phyloP scores from a whole-genome alignment of 2,329 filamentous ascomycete genomes.

The Dryadomyces quercivorus region DNA sequence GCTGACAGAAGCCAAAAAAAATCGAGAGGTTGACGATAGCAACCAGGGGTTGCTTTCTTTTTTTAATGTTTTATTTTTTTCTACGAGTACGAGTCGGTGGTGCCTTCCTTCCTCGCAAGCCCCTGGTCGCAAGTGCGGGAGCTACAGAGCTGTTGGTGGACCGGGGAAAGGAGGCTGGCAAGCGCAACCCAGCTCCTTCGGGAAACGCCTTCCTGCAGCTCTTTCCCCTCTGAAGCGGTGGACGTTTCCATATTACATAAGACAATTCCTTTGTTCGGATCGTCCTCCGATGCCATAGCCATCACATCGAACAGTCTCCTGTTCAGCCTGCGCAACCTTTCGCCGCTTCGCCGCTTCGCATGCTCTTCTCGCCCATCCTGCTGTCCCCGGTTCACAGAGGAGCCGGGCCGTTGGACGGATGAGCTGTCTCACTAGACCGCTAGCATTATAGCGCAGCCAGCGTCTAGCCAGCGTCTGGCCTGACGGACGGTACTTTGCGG shows the following conservation, averaged over 20 bases:
- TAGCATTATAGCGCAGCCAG: neutral
- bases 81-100: neutral
- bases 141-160: neutral
- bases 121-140: neutral
- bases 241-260: neutral
- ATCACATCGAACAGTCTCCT: too few species aligned
- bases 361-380: too few species aligned
- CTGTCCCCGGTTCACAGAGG: too few species aligned
- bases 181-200: neutral
- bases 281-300: too few species aligned
- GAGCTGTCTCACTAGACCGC: neutral
- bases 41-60: neutral
- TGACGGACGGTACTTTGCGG: neutral
- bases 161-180: neutral
- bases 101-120: neutral
- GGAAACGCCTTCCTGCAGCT: neutral
- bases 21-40: conserved; percentile 5
- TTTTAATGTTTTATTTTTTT: neutral
- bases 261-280: too few species aligned
- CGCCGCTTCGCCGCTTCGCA: too few species aligned
- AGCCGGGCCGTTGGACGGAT: too few species aligned
- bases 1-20: neutral
- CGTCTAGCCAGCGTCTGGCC: neutral
- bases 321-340: too few species aligned
- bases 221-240: neutral